Evolutionary conservation across 371 early-diverging fungal genomes (phyloP).

Genomic region (Mortierella sp.): DNA sequence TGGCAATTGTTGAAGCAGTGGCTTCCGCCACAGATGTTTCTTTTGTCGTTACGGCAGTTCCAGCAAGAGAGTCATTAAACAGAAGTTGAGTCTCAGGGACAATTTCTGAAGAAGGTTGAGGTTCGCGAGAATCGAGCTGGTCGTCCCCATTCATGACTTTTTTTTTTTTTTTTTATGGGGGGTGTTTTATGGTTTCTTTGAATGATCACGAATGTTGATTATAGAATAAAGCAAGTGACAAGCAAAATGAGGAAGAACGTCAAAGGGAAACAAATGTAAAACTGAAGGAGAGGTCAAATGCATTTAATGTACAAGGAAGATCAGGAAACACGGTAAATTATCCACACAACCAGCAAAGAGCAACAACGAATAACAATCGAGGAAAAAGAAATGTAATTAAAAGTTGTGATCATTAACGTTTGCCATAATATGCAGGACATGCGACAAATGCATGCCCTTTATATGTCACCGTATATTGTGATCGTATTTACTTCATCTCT

Average conservation of each 20-base stretch:
- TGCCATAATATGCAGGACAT: no score
- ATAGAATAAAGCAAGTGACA: not conserved
- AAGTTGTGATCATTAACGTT: no score
- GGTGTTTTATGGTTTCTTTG: not conserved
- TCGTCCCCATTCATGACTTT: constrained; percentile 18
- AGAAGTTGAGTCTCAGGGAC: not conserved
- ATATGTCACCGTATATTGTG: no score
- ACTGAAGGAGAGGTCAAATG: not conserved
- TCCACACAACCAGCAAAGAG: no score
- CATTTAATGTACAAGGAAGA: constrained; percentile 27
- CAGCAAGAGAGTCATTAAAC: not conserved
- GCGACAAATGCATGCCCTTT: no score
- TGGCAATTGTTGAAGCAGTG: not conserved
- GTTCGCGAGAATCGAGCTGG: constrained; percentile 16
- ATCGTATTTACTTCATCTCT: no score
- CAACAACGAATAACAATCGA: no score
- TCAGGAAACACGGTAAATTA: not conserved
- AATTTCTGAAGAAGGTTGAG: not conserved
- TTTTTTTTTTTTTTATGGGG: not conserved
- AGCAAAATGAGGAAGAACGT: not conserved
- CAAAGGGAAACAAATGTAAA: no score
- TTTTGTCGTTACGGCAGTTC: not conserved
- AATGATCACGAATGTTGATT: not conserved
- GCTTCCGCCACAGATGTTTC: not conserved
- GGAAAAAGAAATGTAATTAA: no score